These are phyloP conservation scores for Ceratocystis alfenasii DNA, from an alignment of 2,329 filamentous ascomycete species.

Conservation along the genomic window DNA sequence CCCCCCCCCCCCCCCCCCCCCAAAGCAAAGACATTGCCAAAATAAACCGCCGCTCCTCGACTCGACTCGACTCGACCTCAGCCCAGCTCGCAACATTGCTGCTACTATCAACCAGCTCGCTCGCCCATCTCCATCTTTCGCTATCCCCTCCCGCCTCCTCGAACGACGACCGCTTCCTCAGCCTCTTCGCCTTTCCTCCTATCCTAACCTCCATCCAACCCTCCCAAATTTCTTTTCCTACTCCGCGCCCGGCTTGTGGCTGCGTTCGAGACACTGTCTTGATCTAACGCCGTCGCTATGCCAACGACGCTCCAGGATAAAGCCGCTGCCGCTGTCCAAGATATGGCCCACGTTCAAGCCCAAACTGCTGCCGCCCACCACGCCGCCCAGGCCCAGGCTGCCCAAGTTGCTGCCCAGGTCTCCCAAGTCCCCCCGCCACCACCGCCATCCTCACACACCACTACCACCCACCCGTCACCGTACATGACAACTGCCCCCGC, in stretches of 20 bases:
- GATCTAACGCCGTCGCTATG: constrained; percentile 10
- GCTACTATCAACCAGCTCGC: too few species aligned
- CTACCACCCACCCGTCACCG: constrained; percentile 2
- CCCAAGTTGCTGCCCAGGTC: background rate
- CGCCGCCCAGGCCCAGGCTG: background rate
- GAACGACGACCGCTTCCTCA: background rate
- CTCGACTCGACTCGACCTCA: too few species aligned
- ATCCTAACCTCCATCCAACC: background rate
- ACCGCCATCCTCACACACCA: background rate
- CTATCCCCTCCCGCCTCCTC: too few species aligned
- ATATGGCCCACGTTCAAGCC: constrained; percentile 6
- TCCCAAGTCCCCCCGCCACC: constrained; percentile 5
- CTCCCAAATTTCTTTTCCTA: background rate
- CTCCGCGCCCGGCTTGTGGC: constrained; percentile 6
- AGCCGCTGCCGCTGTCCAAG: constrained; percentile 6
- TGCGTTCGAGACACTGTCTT: constrained; percentile 12
- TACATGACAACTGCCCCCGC: constrained; percentile 12
- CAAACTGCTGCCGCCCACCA: too few species aligned
- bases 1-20: too few species aligned
- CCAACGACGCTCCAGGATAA: constrained; percentile 1
- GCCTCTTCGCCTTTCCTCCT: background rate
- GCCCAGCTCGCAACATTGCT: too few species aligned
- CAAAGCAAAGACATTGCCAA: too few species aligned
- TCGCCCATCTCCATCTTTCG: too few species aligned
- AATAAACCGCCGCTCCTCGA: too few species aligned